Percentiles rank a stretch among this genome's conserved stretches.
These are phyloP conservation scores for Lactarius deliciosus DNA, from an alignment of 768 basidiomycete species.

Conservation along the genomic window DNA sequence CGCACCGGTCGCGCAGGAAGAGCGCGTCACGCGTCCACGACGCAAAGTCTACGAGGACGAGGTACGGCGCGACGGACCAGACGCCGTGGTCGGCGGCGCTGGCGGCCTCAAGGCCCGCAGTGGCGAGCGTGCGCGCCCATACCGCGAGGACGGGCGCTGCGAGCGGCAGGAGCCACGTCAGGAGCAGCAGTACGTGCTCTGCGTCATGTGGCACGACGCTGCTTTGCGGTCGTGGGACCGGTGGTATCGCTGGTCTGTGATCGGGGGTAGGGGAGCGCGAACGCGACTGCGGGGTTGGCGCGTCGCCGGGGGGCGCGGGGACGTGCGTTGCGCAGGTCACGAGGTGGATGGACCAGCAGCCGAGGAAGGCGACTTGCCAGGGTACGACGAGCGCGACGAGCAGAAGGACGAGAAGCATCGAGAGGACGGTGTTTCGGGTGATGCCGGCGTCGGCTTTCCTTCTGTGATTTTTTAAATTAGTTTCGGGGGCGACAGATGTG, in stretches of 20 bases:
- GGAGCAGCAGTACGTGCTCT: conserved; percentile 64
- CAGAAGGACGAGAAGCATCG: conserved; percentile 58
- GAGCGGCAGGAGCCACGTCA: conserved; percentile 81
- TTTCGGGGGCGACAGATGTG: neutral
- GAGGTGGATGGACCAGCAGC: conserved; percentile 78
- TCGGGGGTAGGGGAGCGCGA: neutral
- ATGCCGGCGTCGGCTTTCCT: conserved; percentile 36
- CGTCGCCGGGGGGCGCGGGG: conserved; percentile 18
- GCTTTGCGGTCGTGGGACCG: neutral
- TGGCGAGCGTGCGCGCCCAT: conserved; percentile 84
- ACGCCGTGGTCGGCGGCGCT: conserved; percentile 80
- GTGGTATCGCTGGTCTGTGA: conserved; percentile 16
- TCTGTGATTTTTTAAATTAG: neutral
- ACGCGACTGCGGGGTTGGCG: conserved; percentile 1
- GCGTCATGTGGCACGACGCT: conserved; percentile 42
- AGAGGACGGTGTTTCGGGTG: conserved; percentile 39
- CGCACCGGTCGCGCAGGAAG: conserved; percentile 35
- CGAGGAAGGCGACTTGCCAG: conserved; percentile 89
- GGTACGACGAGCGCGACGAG: conserved; percentile 80
- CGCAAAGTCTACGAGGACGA: conserved; percentile 61
- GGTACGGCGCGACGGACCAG: conserved; percentile 60
- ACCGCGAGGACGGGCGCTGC: conserved; percentile 77
- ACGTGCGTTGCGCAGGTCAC: conserved; percentile 52
- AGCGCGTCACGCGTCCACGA: conserved; percentile 46
- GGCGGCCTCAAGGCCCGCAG: conserved; percentile 67